Conservation (phyloP, 1,139 yeast genomes). For the Diutina siamensis region DNA sequence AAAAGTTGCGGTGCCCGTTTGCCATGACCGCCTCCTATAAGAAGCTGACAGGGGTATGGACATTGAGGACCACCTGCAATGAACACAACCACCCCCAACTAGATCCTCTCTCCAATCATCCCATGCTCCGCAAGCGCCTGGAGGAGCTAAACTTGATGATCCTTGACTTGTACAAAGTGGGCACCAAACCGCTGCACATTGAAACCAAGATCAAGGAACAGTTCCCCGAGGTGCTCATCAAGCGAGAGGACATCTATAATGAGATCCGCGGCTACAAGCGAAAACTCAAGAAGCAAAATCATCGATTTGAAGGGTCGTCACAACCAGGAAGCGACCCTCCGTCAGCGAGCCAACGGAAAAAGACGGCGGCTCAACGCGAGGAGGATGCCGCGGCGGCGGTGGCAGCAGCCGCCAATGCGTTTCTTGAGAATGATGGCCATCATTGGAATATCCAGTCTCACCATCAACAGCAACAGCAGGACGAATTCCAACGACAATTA, state of each 20-base stretch:
- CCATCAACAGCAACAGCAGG: slow-evolving; percentile 21
- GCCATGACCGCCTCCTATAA: slow-evolving; percentile 47
- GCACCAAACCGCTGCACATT: slow-evolving; percentile 48
- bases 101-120: slow-evolving; percentile 45
- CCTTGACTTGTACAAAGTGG: slow-evolving; percentile 41
- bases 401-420: slow-evolving; percentile 4
- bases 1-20: slow-evolving; percentile 46
- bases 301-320: slow-evolving; percentile 8
- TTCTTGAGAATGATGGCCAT: not conserved
- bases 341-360: slow-evolving; percentile 11
- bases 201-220: slow-evolving; percentile 42
- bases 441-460: slow-evolving; percentile 14
- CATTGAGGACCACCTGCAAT: slow-evolving; percentile 41
- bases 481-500: slow-evolving; percentile 29
- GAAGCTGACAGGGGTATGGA: slow-evolving; percentile 40
- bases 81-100: slow-evolving; percentile 51
- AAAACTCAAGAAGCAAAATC: slow-evolving; percentile 33
- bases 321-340: slow-evolving; percentile 6
- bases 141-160: slow-evolving; percentile 43
- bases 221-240: slow-evolving; percentile 43
- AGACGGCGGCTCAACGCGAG: slow-evolving; percentile 19
- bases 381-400: slow-evolving; percentile 12
- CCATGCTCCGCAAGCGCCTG: slow-evolving; percentile 44
- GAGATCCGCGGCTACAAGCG: slow-evolving; percentile 49
- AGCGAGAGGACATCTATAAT: slow-evolving; percentile 47